Evolutionary conservation across 805 yeast genomes (phyloP).

Genomic region (Yarrowia sp.): DNA sequence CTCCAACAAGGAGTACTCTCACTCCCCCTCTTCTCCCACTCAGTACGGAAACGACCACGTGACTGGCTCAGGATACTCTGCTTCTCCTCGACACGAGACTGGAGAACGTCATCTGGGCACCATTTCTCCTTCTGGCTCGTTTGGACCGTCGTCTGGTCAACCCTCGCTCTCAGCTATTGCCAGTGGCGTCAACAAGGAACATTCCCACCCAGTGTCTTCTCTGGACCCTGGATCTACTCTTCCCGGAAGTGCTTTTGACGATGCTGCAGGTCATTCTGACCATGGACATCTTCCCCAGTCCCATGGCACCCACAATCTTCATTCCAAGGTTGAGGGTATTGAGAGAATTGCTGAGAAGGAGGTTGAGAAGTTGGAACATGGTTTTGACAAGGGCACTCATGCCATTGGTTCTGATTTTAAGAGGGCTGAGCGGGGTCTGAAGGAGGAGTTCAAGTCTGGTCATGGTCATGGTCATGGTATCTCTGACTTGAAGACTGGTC

Average conservation of each 20-base stretch:
- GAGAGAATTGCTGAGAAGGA: neutral
- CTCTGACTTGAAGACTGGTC: neutral
- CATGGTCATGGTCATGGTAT: neutral
- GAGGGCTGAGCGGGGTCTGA: neutral
- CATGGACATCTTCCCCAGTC: neutral
- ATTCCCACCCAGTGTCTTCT: neutral
- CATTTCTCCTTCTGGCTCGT: neutral
- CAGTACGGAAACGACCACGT: neutral
- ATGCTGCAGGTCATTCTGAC: neutral
- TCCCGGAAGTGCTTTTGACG: slow-evolving; percentile 8
- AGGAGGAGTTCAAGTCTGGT: neutral
- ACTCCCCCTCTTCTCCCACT: neutral
- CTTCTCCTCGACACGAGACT: neutral
- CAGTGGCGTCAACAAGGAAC: neutral
- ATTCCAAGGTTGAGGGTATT: slow-evolving; percentile 18
- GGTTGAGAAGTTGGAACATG: neutral
- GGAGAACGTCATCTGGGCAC: neutral
- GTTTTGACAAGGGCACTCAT: neutral
- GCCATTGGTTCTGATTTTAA: neutral
- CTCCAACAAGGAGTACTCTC: neutral
- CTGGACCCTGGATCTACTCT: neutral
- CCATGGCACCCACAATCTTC: neutral
- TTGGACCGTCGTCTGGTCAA: neutral
- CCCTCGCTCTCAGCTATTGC: neutral
- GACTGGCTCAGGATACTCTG: neutral